phyloP scores from a whole-genome alignment of 1,284 basidiomycete genomes.

The Xanthoconium separans region DNA sequence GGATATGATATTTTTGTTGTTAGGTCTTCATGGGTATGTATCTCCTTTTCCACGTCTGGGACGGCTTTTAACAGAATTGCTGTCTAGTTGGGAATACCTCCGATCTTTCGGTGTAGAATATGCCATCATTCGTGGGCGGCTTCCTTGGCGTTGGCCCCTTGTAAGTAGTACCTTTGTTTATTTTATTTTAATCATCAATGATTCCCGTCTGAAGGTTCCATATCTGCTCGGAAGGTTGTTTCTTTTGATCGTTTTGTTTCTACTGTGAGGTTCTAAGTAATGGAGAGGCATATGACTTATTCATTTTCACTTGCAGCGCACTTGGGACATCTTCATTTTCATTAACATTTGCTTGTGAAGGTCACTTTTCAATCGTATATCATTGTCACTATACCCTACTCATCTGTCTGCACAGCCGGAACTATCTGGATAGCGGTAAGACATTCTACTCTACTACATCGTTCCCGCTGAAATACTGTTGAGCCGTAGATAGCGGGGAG shows the following conservation, averaged over 20 bases:
- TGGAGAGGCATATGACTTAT: neutral
- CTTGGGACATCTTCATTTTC: neutral
- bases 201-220: conserved; percentile 11
- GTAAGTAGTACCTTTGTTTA: neutral
- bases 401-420: conserved; percentile 4
- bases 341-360: conserved; percentile 5
- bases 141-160: conserved; percentile 24
- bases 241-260: conserved; percentile 10
- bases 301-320: conserved; percentile 4
- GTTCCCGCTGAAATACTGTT: neutral
- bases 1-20: conserved; percentile 7
- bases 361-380: conserved; percentile 10
- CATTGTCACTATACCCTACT: neutral
- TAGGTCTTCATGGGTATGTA: conserved; percentile 15
- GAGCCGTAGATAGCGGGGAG: conserved; percentile 2
- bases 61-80: neutral
- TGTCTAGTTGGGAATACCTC: conserved; percentile 26
- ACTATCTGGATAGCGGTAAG: conserved; percentile 8
- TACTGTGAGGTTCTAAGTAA: conserved; percentile 12
- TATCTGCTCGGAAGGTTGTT: conserved; percentile 19
- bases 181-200: neutral
- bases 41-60: neutral
- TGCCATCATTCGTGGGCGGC: conserved; percentile 15
- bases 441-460: neutral
- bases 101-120: conserved; percentile 19